These are phyloP conservation scores for Papiliotrema laurentii DNA, from an alignment of 1,284 basidiomycete species.

Conservation along the genomic window DNA sequence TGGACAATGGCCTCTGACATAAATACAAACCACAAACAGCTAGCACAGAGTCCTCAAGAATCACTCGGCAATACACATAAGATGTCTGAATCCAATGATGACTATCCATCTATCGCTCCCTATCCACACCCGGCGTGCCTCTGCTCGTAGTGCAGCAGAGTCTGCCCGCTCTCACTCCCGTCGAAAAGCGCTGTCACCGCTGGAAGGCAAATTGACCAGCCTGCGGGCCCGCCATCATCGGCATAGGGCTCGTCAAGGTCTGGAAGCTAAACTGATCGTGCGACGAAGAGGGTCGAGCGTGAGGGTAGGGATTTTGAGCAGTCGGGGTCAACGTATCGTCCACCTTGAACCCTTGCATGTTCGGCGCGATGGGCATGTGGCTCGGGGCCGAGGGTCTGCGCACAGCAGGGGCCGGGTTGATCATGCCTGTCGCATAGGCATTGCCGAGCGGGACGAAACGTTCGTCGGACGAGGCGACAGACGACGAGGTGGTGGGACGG, in stretches of 20 bases:
- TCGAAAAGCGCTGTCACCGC: conserved; percentile 50
- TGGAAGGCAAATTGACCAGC: conserved; percentile 46
- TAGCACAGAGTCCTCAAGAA: no score
- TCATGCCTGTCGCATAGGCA: conserved; percentile 4
- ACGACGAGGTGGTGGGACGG: conserved; percentile 21
- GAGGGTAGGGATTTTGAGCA: conserved; percentile 24
- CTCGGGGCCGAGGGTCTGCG: conserved; percentile 23
- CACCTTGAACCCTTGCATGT: conserved; percentile 14
- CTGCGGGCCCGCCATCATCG: background rate
- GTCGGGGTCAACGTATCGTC: conserved; percentile 32
- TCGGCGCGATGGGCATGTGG: conserved; percentile 23
- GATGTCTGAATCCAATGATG: no score
- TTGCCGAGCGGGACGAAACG: conserved; percentile 6
- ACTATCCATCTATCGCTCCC: no score
- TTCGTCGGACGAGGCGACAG: conserved; percentile 24
- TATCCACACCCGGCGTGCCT: no score
- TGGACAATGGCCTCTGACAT: no score
- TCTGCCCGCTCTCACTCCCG: no score
- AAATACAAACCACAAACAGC: no score
- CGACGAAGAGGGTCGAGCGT: background rate
- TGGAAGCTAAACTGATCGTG: conserved; percentile 11
- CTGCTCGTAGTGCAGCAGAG: no score
- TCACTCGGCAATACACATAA: no score
- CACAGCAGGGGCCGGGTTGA: conserved; percentile 1
- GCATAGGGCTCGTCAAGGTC: conserved; percentile 14